phyloP scores from a whole-genome alignment of 441 rosid species.

The Biscutella laevigata region DNA sequence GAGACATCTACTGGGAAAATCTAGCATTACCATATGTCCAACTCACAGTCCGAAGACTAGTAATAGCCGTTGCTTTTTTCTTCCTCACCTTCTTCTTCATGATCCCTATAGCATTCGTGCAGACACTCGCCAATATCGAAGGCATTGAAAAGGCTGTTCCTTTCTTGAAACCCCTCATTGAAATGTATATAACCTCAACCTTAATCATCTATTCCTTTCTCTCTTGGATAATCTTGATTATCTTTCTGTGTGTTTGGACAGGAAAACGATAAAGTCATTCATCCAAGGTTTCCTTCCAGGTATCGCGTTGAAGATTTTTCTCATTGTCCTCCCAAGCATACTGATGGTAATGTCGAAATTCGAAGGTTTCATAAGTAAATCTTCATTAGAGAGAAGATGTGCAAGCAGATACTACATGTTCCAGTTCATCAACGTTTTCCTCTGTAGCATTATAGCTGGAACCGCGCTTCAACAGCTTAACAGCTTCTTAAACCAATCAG shows the following conservation, averaged over 20 bases:
- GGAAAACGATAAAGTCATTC: conserved; percentile 59
- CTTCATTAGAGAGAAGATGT: conserved; percentile 73
- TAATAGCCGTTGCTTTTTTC: conserved; percentile 65
- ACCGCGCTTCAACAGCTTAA: conserved; percentile 82
- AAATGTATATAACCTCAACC: conserved; percentile 32
- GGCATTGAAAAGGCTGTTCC: conserved; percentile 78
- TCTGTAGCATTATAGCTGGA: conserved; percentile 78
- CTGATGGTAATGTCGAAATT: conserved; percentile 92
- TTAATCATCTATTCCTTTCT: neutral
- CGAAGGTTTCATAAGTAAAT: conserved; percentile 71
- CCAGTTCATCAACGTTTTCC: conserved; percentile 79
- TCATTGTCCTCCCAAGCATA: conserved; percentile 71
- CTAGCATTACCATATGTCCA: conserved; percentile 84
- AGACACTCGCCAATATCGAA: conserved; percentile 87
- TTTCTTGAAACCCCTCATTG: conserved; percentile 56
- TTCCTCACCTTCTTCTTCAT: conserved; percentile 94
- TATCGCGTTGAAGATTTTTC: conserved; percentile 82
- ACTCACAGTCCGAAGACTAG: conserved; percentile 62
- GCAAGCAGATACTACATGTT: conserved; percentile 83
- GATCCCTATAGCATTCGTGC: conserved; percentile 88
- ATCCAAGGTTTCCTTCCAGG: conserved; percentile 95
- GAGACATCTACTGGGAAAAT: conserved; percentile 82
- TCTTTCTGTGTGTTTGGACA: conserved; percentile 15
- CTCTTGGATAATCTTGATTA: neutral
- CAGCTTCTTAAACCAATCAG: conserved; percentile 65